Evolutionary conservation across 805 yeast species (phyloP), one percentile per base, ranked within the genome.

Genomic region (Suhomyces tanzawaensis): DNA sequence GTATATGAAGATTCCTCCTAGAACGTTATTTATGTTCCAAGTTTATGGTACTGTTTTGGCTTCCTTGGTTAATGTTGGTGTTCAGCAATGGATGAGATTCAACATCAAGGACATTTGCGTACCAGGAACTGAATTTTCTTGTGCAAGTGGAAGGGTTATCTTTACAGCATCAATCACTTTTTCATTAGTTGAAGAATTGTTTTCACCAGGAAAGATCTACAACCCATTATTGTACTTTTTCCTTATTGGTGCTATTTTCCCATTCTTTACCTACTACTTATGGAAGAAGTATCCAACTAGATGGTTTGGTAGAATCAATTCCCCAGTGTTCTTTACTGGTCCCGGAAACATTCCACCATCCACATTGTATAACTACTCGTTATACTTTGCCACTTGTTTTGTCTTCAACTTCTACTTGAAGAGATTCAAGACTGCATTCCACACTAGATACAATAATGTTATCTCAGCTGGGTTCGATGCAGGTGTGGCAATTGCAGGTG

Each of bases 171-270:
- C 48, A 9, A 43, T 51, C 21, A 49, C 48, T 1, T 51, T 75
- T 52, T 84, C 90, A 28, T 32, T 60, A 24, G 36, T 58, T 41
- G 43, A 61, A 36, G 22, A 61, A 52, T 44, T 59, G 57, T 44
- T 57, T 53, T 38, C 48, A 30, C 19, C 71, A 51, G 60, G 54
- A 3, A 44, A 48, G 26, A 29, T 59, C 2, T 62, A 59, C 42
- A 42, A 46, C 18, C 60, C 58, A 8, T 46, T 61, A 21, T 62
- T 60, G 39, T 62, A 49, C 45, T 60, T 60, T 24, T 63, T 63
- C 52, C 49, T 63, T 43, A 58, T 63, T 24, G 69, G 69, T 11
- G 52, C 55, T 25, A 43, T 62, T 32, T 43, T 55, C 54, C 24
- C 48, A 52, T 37, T 54, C 55, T 32, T 42, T 45, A 27, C 43